Evolutionary conservation across 148 eudicot genomes (phyloP), one percentile per base, ranked within the genome.

Genomic region (Diospyros kaki): DNA sequence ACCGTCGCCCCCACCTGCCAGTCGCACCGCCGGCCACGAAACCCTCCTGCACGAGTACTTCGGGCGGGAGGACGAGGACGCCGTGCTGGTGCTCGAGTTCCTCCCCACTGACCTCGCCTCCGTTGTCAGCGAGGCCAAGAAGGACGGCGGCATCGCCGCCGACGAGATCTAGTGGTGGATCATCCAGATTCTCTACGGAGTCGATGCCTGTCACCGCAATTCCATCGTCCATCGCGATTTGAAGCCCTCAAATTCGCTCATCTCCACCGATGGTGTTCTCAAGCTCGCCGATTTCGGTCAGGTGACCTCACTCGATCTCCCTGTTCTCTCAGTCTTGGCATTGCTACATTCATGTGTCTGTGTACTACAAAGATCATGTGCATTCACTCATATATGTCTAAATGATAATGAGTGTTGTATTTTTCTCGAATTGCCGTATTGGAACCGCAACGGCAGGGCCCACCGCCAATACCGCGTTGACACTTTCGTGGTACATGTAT

Each of bases 241-340:
- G 76, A 94, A 94, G 79, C 98, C 98, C 0, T 70, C 88, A 0
- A 95, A 95, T 89, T 77, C 92, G 91, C 77, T 95, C 82, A 79
- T 95, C 60, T 84, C 89, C 10, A 87, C 83, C n/a, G 82, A 84
- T 69, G 98, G 98, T 13, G 84, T 92, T 14, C 84, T 95, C 59
- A 95, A 92, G 64, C 69, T 95, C 76, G 98, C 96, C 77, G 98
- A 94, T 86, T 94, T 94, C 73, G 98, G 98, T 4, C 98, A 94
- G 98, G 93, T 93, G 28, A 13, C 44, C 13, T 53, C 5, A 4
- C 14, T n/a, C n/a, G n/a, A n/a, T 46, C 42, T 41, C 61, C 66
- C 64, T 43, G 8, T 2, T 41, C 42, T 72, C 28, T 8, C 0
- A 1, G 0, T 45, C 8, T 4, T 1, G 52, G 1, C 8, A 28